Evolutionary conservation across 2,329 filamentous ascomycete genomes (phyloP).

Genomic region (Hymenoscyphus occultus): DNA sequence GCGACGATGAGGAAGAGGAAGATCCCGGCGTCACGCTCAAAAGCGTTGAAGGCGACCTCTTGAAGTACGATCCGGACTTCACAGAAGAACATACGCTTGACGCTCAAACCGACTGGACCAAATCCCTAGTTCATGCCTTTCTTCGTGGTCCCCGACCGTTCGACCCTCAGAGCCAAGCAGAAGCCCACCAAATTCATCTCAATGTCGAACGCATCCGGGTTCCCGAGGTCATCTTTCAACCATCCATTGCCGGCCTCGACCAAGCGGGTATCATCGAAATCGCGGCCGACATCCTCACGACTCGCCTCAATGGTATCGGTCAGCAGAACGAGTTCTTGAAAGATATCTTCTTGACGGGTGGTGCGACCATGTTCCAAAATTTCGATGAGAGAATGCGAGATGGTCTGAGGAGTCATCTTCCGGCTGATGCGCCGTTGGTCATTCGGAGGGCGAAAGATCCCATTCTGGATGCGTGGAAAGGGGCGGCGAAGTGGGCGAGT

Average conservation of each 20-base stretch:
- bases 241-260: constrained; percentile 85
- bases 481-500: constrained; percentile 80
- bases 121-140: constrained; percentile 86
- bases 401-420: constrained; percentile 71
- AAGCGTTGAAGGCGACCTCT: constrained; percentile 76
- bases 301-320: constrained; percentile 62
- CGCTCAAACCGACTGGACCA: constrained; percentile 93
- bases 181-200: constrained; percentile 86
- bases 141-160: constrained; percentile 83
- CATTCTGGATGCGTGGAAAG: constrained; percentile 86
- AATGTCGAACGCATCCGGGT: constrained; percentile 96
- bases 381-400: constrained; percentile 79
- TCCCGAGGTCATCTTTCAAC: constrained; percentile 90
- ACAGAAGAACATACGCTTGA: constrained; percentile 89
- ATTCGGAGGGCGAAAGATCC: constrained; percentile 74
- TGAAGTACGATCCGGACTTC: constrained; percentile 83
- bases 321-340: constrained; percentile 68
- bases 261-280: constrained; percentile 94
- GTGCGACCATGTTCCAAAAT: constrained; percentile 79
- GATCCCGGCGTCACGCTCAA: constrained; percentile 74
- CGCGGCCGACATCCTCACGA: constrained; percentile 80
- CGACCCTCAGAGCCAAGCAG: constrained; percentile 72
- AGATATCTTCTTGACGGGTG: constrained; percentile 93
- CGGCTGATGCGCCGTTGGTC: constrained; percentile 62
- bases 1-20: constrained; percentile 89